A percentile compares a stretch with the other conserved stretches of the same genome.
These are phyloP conservation scores for Alternaria arborescens DNA, from an alignment of 2,329 filamentous ascomycete genomes.

Conservation along the genomic window DNA sequence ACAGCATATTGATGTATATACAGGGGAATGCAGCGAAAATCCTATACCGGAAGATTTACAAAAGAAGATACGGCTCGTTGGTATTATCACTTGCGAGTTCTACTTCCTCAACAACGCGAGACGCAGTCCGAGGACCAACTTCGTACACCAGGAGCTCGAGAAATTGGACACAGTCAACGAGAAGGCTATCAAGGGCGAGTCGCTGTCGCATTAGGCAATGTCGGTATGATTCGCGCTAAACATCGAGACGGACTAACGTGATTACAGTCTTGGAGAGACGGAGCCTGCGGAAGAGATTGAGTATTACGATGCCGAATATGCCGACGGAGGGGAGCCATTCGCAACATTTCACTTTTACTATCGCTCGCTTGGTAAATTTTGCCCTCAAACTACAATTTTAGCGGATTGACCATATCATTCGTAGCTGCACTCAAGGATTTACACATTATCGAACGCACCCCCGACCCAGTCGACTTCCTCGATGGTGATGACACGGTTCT, in stretches of 20 bases:
- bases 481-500: conserved; percentile 10
- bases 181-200: conserved; percentile 27
- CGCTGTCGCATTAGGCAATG: conserved; percentile 19
- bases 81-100: conserved; percentile 23
- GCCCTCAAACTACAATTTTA: neutral
- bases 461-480: conserved; percentile 23
- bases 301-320: conserved; percentile 12
- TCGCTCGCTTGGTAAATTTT: conserved; percentile 26
- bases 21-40: neutral
- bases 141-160: conserved; percentile 26
- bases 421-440: conserved; percentile 38
- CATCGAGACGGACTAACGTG: conserved; percentile 6
- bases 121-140: neutral
- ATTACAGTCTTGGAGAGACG: conserved; percentile 4
- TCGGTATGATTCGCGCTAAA: neutral
- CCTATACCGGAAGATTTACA: conserved; percentile 4
- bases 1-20: neutral
- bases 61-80: conserved; percentile 12
- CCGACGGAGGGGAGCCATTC: conserved; percentile 16
- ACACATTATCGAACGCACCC: conserved; percentile 35
- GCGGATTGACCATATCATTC: neutral
- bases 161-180: conserved; percentile 21
- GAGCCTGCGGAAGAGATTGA: conserved; percentile 9
- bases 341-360: conserved; percentile 34
- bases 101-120: conserved; percentile 16